Base-by-base conservation (phyloP, 352 stramenopile genomes). In the Phytopythium aichiense region DNA sequence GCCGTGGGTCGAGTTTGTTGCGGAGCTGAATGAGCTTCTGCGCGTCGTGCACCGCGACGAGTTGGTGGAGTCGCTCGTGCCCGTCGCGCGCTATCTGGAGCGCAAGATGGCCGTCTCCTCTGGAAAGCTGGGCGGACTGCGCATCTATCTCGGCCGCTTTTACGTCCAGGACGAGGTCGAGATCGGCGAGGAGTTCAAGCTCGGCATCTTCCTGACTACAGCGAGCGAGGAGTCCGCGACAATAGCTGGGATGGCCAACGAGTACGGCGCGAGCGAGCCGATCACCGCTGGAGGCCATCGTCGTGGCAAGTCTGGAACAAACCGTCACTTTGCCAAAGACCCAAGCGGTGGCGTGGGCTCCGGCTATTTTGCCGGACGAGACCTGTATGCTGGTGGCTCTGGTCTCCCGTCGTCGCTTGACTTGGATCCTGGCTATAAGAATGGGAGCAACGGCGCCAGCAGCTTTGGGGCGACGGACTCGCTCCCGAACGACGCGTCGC, bases 1-100 rank as follows among this genome's bases (percentile, higher is more conserved):
- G 33, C 81, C 77, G 49, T 94, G 82, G 83, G 83, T 94, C 65
- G 79, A 91, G 71, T 88, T 94, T 63, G 84, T 94, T 45, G 83
- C 82, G 0, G 85, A 94, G 56, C 65, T 94, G 1, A 94, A 94
- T 55, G 80, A 85, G 42, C 55, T 94, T 8, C 62, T 94, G 37
- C 82, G 85, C 5, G 72, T 91, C 15, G 83, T 94, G 20, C 70
- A 84, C 43, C 76, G 79, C n/a, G 68, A 89, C 31, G 74, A 84
- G 61, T 58, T 88, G 15, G 72, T 89, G 15, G 72, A 87, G 56
- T 83, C 79, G 28, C 74, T 92, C 2, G 64, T 87, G 49, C 79
- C 79, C 28, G 83, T 89, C 13, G 79, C 83, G 1, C 67, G 74
- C 58, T 92, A 87, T 42, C 66, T 90, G 1, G 83, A 92, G 43